Percentiles rank a stretch among this genome's conserved stretches.
Conservation (phyloP, 2,329 filamentous ascomycete genomes). For the Fusarium sarcochroum region DNA sequence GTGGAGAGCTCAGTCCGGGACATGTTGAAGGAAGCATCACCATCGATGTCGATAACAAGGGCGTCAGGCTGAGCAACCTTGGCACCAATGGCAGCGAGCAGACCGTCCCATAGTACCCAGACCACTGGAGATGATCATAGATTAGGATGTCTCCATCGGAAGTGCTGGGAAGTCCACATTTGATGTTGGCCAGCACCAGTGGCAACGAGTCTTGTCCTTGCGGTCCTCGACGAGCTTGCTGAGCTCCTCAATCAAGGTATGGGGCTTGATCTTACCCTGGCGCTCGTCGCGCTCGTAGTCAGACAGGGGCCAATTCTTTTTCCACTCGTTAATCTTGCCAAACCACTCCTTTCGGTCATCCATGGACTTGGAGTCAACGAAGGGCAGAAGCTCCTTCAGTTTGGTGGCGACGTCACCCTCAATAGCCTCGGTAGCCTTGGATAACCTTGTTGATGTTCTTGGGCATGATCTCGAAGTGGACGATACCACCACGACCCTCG, state of each 20-base stretch:
- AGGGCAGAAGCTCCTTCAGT: slow-evolving; percentile 80
- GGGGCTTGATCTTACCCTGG: slow-evolving; percentile 90
- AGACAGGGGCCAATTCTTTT: slow-evolving; percentile 87
- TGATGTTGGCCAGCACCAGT: slow-evolving; percentile 98
- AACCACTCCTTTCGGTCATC: slow-evolving; percentile 87
- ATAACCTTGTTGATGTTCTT: slow-evolving; percentile 99
- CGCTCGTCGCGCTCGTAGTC: slow-evolving; percentile 84
- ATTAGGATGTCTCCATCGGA: slow-evolving; percentile 90
- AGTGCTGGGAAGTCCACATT: slow-evolving; percentile 99
- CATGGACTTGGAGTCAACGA: slow-evolving; percentile 73
- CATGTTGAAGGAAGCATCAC: slow-evolving; percentile 99
- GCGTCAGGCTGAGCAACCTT: slow-evolving; percentile 85
- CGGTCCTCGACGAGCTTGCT: slow-evolving; percentile 80
- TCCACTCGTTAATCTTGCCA: slow-evolving; percentile 89
- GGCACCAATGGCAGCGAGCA: slow-evolving; percentile 94
- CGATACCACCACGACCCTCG: slow-evolving; percentile 91
- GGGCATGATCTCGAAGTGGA: slow-evolving; percentile 98
- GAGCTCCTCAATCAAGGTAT: slow-evolving; percentile 91
- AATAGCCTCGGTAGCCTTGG: slow-evolving; percentile 94
- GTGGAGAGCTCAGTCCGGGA: slow-evolving; percentile 95
- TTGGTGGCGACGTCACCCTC: slow-evolving; percentile 92
- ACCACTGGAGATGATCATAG: slow-evolving; percentile 96
- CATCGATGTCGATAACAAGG: slow-evolving; percentile 95
- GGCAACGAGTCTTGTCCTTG: slow-evolving; percentile 86
- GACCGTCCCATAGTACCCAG: slow-evolving; percentile 90